Evolutionary conservation across 2,329 filamentous ascomycete genomes (phyloP).

Genomic region (Lecanicillium sp.): DNA sequence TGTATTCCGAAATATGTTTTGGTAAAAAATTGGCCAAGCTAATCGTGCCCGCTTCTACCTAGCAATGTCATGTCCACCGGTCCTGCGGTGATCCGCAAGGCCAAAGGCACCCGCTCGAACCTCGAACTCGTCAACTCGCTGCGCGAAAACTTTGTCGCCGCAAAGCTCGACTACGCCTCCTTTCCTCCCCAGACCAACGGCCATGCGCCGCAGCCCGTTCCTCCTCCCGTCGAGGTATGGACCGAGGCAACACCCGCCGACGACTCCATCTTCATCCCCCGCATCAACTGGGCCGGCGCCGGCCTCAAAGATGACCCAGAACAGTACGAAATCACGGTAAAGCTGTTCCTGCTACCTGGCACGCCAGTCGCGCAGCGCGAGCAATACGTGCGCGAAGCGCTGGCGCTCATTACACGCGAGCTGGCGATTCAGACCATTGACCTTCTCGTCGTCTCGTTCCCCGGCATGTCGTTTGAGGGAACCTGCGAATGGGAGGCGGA

Average conservation of each 20-base stretch:
- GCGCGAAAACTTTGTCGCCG: constrained; percentile 70
- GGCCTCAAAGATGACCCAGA: constrained; percentile 79
- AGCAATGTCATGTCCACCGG: constrained; percentile 80
- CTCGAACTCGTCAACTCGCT: constrained; percentile 86
- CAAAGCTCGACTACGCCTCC: constrained; percentile 53
- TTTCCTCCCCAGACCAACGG: constrained; percentile 19
- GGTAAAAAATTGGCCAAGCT: too few relatives aligned
- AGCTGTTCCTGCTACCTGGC: constrained; percentile 83
- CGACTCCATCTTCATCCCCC: constrained; percentile 64
- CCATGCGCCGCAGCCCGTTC: constrained; percentile 19
- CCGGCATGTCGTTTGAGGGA: constrained; percentile 86
- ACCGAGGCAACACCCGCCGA: constrained; percentile 47
- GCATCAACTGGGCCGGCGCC: constrained; percentile 61
- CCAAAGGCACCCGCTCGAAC: constrained; percentile 70
- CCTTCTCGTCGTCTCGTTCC: constrained; percentile 86
- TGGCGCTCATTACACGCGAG: constrained; percentile 73
- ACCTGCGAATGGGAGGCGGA: constrained; percentile 76
- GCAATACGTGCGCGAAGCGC: constrained; percentile 66
- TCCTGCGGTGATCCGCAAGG: constrained; percentile 74
- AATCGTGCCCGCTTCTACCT: too few relatives aligned
- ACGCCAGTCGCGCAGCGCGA: constrained; percentile 57
- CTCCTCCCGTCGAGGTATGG: constrained; percentile 47
- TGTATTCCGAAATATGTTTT: too few relatives aligned
- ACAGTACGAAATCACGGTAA: constrained; percentile 91
- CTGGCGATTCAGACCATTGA: constrained; percentile 70